phyloP scores from a whole-genome alignment of 495 filamentous ascomycete species.

The Trichoderma virens region DNA sequence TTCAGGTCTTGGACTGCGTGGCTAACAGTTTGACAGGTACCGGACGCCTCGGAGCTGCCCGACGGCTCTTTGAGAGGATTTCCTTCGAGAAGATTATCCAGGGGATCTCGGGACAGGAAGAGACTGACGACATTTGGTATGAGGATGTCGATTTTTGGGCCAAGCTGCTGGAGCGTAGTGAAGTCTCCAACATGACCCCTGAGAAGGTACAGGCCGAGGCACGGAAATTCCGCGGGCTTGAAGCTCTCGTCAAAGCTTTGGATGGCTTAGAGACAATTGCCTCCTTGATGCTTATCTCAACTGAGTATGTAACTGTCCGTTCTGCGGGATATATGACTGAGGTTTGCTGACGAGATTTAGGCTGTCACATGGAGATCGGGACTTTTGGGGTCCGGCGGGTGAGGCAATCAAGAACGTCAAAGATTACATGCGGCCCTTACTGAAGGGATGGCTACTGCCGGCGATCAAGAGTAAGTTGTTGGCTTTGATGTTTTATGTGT shows the following conservation, averaged over 20 bases:
- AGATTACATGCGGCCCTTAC: constrained; percentile 35
- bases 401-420: constrained; percentile 33
- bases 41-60: constrained; percentile 55
- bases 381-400: constrained; percentile 35
- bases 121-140: constrained; percentile 31
- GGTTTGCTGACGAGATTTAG: neutral
- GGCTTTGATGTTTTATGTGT: neutral
- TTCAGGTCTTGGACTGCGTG: constrained; percentile 15
- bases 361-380: constrained; percentile 21
- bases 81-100: constrained; percentile 11
- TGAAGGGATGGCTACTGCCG: constrained; percentile 37
- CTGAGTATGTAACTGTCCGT: neutral
- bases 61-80: constrained; percentile 4
- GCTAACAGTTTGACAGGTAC: constrained; percentile 26
- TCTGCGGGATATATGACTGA: too few relatives aligned
- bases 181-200: constrained; percentile 18
- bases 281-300: neutral
- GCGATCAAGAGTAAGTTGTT: constrained; percentile 26
- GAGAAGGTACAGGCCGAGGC: constrained; percentile 35
- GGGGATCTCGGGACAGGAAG: constrained; percentile 20
- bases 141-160: constrained; percentile 30
- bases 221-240: constrained; percentile 63
- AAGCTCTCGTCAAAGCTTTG: constrained; percentile 58
- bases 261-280: constrained; percentile 52
- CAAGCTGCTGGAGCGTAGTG: constrained; percentile 29